Evolutionary conservation across 1,284 basidiomycete species (phyloP).

Genomic region (Neonothopanus nambi): DNA sequence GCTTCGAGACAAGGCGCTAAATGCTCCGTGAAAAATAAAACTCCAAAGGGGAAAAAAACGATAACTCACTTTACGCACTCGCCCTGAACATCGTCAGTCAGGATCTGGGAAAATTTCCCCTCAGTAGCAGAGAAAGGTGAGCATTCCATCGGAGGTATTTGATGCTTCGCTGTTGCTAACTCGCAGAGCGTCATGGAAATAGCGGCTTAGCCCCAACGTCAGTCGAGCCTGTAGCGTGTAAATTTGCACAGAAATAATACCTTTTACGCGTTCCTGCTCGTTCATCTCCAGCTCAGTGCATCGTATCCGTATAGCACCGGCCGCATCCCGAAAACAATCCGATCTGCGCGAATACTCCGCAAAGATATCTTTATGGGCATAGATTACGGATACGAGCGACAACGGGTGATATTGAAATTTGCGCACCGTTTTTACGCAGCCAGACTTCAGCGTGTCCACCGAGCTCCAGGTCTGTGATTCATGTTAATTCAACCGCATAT

Average conservation of each 20-base stretch:
- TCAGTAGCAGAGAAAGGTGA: conserved; percentile 36
- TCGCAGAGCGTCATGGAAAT: conserved; percentile 79
- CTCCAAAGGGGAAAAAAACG: not conserved
- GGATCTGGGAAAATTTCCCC: conserved; percentile 16
- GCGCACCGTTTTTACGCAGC: too few relatives aligned
- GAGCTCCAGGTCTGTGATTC: too few relatives aligned
- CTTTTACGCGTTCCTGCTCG: conserved; percentile 59
- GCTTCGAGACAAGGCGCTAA: conserved; percentile 70
- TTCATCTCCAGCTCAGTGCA: conserved; percentile 61
- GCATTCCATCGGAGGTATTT: conserved; percentile 70
- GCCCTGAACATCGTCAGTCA: conserved; percentile 29
- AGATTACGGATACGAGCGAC: too few relatives aligned
- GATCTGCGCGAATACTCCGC: conserved; percentile 42
- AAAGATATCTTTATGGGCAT: conserved; percentile 26
- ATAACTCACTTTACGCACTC: conserved; percentile 59
- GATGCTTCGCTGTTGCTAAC: conserved; percentile 64
- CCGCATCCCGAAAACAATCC: conserved; percentile 65
- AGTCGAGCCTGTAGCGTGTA: not conserved
- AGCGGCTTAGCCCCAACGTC: conserved; percentile 64
- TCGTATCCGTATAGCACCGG: conserved; percentile 42
- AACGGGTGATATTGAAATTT: too few relatives aligned
- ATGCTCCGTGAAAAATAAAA: not conserved
- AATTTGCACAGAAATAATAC: conserved; percentile 30
- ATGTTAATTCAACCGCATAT: too few relatives aligned
- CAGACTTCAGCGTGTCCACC: too few relatives aligned